Percentiles rank a stretch among this genome's conserved stretches.
Conservation (phyloP, 805 yeast genomes). For the Dipodascopsis tothii region DNA sequence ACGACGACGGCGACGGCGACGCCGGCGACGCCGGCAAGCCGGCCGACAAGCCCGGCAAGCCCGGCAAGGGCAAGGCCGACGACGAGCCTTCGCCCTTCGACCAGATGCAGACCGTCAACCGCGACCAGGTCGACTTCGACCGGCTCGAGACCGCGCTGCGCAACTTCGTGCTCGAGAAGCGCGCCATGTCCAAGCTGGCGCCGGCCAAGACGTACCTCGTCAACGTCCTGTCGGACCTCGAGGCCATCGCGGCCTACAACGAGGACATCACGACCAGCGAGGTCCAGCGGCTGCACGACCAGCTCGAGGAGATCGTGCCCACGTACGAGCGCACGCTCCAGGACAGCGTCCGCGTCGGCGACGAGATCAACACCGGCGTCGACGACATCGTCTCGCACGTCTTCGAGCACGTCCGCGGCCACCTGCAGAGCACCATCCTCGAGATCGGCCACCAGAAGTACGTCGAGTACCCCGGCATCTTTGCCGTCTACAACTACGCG, state of each 20-base stretch:
- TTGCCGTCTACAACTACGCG: constrained; percentile 63
- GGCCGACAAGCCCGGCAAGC: constrained; percentile 24
- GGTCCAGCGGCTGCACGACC: constrained; percentile 39
- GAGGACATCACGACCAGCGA: constrained; percentile 47
- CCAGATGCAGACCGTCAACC: neutral
- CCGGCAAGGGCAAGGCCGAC: constrained; percentile 23
- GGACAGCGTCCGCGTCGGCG: constrained; percentile 49
- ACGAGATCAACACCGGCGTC: constrained; percentile 51
- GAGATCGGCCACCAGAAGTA: constrained; percentile 46
- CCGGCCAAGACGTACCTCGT: constrained; percentile 86
- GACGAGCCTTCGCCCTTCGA: neutral
- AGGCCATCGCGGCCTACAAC: constrained; percentile 54
- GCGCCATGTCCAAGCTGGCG: constrained; percentile 77
- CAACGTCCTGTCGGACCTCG: constrained; percentile 63
- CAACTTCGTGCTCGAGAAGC: constrained; percentile 77
- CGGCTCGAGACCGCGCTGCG: constrained; percentile 76
- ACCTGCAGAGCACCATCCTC: constrained; percentile 46
- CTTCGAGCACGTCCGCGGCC: constrained; percentile 53
- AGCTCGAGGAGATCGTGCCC: constrained; percentile 56
- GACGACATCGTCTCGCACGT: constrained; percentile 53
- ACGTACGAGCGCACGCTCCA: constrained; percentile 48
- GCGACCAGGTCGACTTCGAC: constrained; percentile 49
- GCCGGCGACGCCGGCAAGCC: constrained; percentile 27
- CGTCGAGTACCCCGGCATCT: constrained; percentile 54
- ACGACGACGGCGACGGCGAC: constrained; percentile 29